Evolutionary conservation across 371 early-diverging fungal genomes (phyloP).

Genomic region (Polyrhizophydium stewartii): DNA sequence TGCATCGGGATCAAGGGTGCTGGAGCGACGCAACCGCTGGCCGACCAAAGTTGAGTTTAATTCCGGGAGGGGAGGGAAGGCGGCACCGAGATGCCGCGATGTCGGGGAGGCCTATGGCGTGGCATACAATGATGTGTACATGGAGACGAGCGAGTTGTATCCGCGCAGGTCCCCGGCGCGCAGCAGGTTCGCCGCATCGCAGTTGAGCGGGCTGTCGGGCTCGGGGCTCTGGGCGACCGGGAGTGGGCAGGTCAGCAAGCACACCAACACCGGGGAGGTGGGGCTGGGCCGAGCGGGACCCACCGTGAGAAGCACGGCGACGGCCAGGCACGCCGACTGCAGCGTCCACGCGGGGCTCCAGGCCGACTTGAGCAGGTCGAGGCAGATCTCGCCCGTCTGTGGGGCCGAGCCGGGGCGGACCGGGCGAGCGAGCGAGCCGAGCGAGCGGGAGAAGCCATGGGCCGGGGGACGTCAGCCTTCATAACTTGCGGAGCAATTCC

Average conservation of each 20-base stretch:
- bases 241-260: not conserved
- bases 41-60: no score
- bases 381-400: slow-evolving; percentile 51
- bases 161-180: slow-evolving; percentile 80
- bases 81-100: not conserved
- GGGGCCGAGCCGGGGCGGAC: not conserved
- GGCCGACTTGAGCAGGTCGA: slow-evolving; percentile 45
- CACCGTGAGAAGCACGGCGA: slow-evolving; percentile 31
- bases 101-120: slow-evolving; percentile 11
- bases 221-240: slow-evolving; percentile 42
- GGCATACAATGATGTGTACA: slow-evolving; percentile 82
- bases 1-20: no score
- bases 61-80: no score
- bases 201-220: slow-evolving; percentile 79
- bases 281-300: slow-evolving; percentile 37
- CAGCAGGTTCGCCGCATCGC: slow-evolving; percentile 90
- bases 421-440: not conserved
- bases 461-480: no score
- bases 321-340: slow-evolving; percentile 33
- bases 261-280: slow-evolving; percentile 1
- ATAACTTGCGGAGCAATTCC: slow-evolving; percentile 3
- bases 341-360: slow-evolving; percentile 53
- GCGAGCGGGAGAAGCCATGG: not conserved
- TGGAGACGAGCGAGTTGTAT: slow-evolving; percentile 77
- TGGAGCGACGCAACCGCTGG: no score